Conservation (phyloP, 2,329 filamentous ascomycete genomes). For the Penicillium sp. region DNA sequence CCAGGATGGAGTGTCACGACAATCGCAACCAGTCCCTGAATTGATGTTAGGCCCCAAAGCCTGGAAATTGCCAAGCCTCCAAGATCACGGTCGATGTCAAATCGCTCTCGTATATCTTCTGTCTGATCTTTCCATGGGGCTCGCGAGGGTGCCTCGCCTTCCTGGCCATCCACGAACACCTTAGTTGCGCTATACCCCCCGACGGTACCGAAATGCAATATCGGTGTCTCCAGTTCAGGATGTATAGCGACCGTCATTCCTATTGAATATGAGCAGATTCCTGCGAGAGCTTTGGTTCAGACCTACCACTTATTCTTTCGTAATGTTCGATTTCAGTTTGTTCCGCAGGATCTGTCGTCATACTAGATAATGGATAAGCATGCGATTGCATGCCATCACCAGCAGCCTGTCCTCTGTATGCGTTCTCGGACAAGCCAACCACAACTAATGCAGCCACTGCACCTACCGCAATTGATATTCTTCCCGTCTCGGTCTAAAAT, state of each 20-base stretch:
- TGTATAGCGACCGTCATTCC: constrained; percentile 31
- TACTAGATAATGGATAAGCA: constrained; percentile 30
- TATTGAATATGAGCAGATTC: constrained; percentile 26
- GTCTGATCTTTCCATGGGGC: constrained; percentile 38
- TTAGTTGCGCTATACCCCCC: constrained; percentile 32
- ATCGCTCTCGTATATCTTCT: constrained; percentile 45
- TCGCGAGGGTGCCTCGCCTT: constrained; percentile 5
- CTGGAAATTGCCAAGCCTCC: constrained; percentile 55
- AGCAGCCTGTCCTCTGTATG: constrained; percentile 21
- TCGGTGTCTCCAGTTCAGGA: constrained; percentile 20
- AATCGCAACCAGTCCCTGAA: constrained; percentile 54
- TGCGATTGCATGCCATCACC: constrained; percentile 15
- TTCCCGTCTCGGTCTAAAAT: constrained; percentile 28
- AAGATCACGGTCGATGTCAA: constrained; percentile 56
- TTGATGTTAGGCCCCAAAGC: constrained; percentile 59
- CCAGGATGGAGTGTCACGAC: constrained; percentile 60
- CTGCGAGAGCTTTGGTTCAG: background rate
- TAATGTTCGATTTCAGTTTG: constrained; percentile 27
- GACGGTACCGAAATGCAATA: constrained; percentile 37
- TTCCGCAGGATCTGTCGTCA: constrained; percentile 14
- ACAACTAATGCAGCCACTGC: constrained; percentile 31
- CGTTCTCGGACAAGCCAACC: constrained; percentile 25
- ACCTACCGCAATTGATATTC: constrained; percentile 31
- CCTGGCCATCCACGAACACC: constrained; percentile 19
- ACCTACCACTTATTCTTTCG: constrained; percentile 42